Evolutionary conservation across 106 monocot species (phyloP).

Genomic region (Ottelia alismoides): DNA sequence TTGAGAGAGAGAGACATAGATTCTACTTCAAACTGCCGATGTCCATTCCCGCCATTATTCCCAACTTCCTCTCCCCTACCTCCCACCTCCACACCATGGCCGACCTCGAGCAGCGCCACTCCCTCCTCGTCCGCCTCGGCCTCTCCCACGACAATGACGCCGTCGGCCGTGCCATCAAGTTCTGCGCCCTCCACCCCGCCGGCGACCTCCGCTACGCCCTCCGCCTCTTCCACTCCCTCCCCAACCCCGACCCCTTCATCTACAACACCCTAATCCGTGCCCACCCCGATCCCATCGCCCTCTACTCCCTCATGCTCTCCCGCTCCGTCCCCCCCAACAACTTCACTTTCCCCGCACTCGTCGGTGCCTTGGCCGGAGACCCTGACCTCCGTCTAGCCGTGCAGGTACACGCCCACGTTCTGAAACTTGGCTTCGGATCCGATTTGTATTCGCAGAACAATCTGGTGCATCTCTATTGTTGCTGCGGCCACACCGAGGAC

Average conservation of each 20-base stretch:
- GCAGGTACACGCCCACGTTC: slow-evolving; percentile 54
- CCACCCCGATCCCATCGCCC: slow-evolving; percentile 2
- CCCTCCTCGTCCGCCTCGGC: slow-evolving; percentile 39
- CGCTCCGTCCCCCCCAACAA: slow-evolving; percentile 24
- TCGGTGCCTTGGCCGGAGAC: slow-evolving; percentile 15
- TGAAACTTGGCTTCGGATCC: slow-evolving; percentile 38
- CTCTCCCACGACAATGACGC: slow-evolving; percentile 45
- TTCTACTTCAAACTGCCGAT: too few relatives aligned
- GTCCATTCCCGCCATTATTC: too few relatives aligned
- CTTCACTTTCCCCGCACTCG: slow-evolving; percentile 66
- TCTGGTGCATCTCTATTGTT: slow-evolving; percentile 35
- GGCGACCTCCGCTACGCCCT: slow-evolving; percentile 36
- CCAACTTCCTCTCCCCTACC: too few relatives aligned
- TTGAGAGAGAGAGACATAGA: too few relatives aligned
- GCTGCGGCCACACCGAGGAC: slow-evolving; percentile 13
- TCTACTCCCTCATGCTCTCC: slow-evolving; percentile 33
- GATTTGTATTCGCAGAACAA: slow-evolving; percentile 35
- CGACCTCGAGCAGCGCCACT: slow-evolving; percentile 51
- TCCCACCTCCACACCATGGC: too few relatives aligned
- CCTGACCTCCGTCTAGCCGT: slow-evolving; percentile 11
- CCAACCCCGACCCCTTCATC: slow-evolving; percentile 44
- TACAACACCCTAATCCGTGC: slow-evolving; percentile 53
- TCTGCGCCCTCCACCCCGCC: slow-evolving; percentile 28
- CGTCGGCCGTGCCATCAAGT: slow-evolving; percentile 42
- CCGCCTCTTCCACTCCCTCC: slow-evolving; percentile 29